These are phyloP conservation scores for Tolypocladium nubicola DNA, from an alignment of 2,329 filamentous ascomycete species.

Conservation along the genomic window DNA sequence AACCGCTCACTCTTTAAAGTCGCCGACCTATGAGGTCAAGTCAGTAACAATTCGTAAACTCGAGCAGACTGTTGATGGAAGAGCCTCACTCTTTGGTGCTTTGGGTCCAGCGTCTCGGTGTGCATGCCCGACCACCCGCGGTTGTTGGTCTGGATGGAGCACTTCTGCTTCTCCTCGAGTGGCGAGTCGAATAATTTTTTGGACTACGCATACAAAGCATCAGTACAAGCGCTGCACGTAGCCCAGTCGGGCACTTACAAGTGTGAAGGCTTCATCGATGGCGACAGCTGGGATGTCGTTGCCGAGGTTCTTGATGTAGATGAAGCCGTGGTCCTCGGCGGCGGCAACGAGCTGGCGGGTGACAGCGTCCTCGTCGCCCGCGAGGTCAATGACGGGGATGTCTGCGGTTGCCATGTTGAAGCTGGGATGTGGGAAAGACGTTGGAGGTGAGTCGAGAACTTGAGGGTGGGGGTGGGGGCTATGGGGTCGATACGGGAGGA, in stretches of 20 bases:
- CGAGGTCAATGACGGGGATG: constrained; percentile 78
- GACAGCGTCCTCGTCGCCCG: constrained; percentile 41
- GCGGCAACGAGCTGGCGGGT: constrained; percentile 68
- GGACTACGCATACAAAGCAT: constrained; percentile 31
- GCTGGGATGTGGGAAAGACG: not conserved
- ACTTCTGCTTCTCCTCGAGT: constrained; percentile 60
- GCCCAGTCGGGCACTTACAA: constrained; percentile 41
- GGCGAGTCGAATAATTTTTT: constrained; percentile 62
- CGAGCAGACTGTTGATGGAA: not conserved
- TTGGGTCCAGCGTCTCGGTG: constrained; percentile 77
- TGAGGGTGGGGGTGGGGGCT: not conserved
- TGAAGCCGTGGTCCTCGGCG: constrained; percentile 74
- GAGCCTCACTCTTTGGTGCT: constrained; percentile 57
- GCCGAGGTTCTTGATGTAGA: constrained; percentile 73
- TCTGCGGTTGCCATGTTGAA: constrained; percentile 18
- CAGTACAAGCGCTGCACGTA: no score
- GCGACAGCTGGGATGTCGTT: constrained; percentile 54
- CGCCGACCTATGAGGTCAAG: constrained; percentile 48
- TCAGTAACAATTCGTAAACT: not conserved
- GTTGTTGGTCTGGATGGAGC: constrained; percentile 70
- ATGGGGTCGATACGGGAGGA: not conserved
- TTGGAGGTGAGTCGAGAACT: not conserved
- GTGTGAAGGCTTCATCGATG: constrained; percentile 60
- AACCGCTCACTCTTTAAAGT: constrained; percentile 69
- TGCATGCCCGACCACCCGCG: constrained; percentile 85